Evolutionary conservation across 257 asterid genomes (phyloP).

Genomic region (Primulina tabacum): DNA sequence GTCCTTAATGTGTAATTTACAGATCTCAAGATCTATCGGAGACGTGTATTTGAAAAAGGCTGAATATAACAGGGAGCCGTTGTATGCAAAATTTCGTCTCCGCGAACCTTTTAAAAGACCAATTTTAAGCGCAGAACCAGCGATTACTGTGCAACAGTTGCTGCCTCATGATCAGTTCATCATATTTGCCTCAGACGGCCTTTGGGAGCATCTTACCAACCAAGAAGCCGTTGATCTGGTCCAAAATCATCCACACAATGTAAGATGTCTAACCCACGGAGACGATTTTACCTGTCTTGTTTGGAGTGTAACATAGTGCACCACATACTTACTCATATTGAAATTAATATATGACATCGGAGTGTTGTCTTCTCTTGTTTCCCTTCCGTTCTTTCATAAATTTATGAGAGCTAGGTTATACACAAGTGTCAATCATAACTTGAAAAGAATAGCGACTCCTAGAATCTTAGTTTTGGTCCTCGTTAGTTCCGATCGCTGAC

Average conservation of each 20-base stretch:
- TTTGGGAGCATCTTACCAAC: slow-evolving; percentile 70
- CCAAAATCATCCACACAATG: slow-evolving; percentile 59
- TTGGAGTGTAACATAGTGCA: not conserved
- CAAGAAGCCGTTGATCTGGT: slow-evolving; percentile 68
- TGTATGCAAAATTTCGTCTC: slow-evolving; percentile 58
- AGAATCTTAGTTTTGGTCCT: not conserved
- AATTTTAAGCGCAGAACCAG: slow-evolving; percentile 62
- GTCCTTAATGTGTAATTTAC: slow-evolving; percentile 23
- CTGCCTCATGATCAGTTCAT: slow-evolving; percentile 66
- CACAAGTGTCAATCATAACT: slow-evolving; percentile 1
- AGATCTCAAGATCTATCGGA: slow-evolving; percentile 66
- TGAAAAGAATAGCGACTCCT: not conserved
- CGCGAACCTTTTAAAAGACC: slow-evolving; percentile 68
- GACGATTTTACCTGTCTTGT: slow-evolving; percentile 8
- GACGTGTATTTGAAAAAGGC: slow-evolving; percentile 60
- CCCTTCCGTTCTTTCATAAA: slow-evolving; percentile 1
- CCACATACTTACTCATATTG: not conserved
- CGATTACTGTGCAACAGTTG: slow-evolving; percentile 49
- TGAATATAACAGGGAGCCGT: slow-evolving; percentile 65
- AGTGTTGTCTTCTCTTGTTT: not conserved
- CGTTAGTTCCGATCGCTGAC: not conserved
- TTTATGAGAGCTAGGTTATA: not conserved
- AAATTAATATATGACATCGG: not conserved
- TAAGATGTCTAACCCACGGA: slow-evolving; percentile 33
- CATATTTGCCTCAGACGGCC: slow-evolving; percentile 71